A percentile compares a stretch with the other conserved stretches of the same genome.
These are phyloP conservation scores for Fusarium udum DNA, from an alignment of 2,329 filamentous ascomycete species.

Conservation along the genomic window DNA sequence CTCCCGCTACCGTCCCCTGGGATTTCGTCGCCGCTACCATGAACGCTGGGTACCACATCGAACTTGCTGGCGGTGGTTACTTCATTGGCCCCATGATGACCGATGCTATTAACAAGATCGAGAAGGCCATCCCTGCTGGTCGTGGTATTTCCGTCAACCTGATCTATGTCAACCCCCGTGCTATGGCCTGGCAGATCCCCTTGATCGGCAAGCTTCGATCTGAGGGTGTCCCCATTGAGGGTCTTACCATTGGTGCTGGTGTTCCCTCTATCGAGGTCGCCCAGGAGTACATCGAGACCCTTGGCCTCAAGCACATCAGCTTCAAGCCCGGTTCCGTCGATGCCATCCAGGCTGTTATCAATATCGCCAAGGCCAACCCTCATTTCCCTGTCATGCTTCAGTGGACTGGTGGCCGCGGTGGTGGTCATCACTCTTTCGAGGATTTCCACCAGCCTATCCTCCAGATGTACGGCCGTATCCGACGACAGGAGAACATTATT, in stretches of 20 bases:
- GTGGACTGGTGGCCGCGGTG: slow-evolving; percentile 94
- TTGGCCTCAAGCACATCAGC: slow-evolving; percentile 90
- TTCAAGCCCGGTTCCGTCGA: slow-evolving; percentile 95
- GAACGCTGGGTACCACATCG: slow-evolving; percentile 94
- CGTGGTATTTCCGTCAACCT: slow-evolving; percentile 90
- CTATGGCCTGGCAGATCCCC: slow-evolving; percentile 93
- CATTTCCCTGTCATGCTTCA: slow-evolving; percentile 92
- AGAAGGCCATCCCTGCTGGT: slow-evolving; percentile 82
- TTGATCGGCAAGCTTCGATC: slow-evolving; percentile 81
- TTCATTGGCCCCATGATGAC: slow-evolving; percentile 86
- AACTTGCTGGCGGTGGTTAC: slow-evolving; percentile 89
- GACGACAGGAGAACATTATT: slow-evolving; percentile 86
- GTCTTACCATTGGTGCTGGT: slow-evolving; percentile 90
- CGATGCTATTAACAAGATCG: slow-evolving; percentile 83
- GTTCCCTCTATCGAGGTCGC: slow-evolving; percentile 94
- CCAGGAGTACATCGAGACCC: slow-evolving; percentile 91
- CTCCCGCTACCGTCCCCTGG: slow-evolving; percentile 86
- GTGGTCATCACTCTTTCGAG: slow-evolving; percentile 93
- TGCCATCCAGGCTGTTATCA: slow-evolving; percentile 88
- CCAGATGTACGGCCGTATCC: slow-evolving; percentile 89
- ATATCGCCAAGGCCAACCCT: slow-evolving; percentile 93
- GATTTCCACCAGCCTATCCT: slow-evolving; percentile 94
- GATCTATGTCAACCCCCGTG: slow-evolving; percentile 89
- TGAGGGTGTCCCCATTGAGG: slow-evolving; percentile 90
- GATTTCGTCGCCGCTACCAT: slow-evolving; percentile 93